Percentiles rank a stretch among this genome's conserved stretches.
These are phyloP conservation scores for Avena atlantica DNA, from an alignment of 176 grass and related monocot species.

Conservation along the genomic window DNA sequence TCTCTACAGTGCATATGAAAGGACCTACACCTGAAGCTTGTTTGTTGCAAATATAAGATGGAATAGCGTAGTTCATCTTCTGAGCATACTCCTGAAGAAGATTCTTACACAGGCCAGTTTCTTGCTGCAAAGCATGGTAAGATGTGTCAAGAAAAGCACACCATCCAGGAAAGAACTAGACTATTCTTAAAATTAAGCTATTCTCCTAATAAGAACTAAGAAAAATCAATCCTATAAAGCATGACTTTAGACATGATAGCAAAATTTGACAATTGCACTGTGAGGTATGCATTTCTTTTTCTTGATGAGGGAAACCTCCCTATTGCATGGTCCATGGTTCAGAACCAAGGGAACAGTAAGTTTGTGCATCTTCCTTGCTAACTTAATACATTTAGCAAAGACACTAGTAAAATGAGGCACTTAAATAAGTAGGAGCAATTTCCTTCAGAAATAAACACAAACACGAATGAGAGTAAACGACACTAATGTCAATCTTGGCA, in stretches of 20 bases:
- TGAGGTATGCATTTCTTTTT: background rate
- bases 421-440: background rate
- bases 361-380: constrained; percentile 12
- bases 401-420: background rate
- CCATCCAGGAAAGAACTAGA: background rate
- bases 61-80: constrained; percentile 98
- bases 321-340: background rate
- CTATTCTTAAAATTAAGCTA: constrained; percentile 16
- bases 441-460: constrained; percentile 4
- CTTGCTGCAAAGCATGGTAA: constrained; percentile 67
- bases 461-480: background rate
- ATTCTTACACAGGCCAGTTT: constrained; percentile 97
- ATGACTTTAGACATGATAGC: constrained; percentile 19
- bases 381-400: background rate
- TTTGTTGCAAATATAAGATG: constrained; percentile 78
- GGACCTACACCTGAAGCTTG: constrained; percentile 57
- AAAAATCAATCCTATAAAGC: background rate
- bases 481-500: background rate
- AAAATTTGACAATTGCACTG: background rate
- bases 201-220: background rate
- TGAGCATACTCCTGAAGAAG: constrained; percentile 98
- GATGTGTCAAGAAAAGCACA: constrained; percentile 25
- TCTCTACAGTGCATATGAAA: constrained; percentile 83
- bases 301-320: background rate
- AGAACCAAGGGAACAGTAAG: background rate